Evolutionary conservation across 2,329 filamentous ascomycete species (phyloP).

Genomic region (Fusarium lateritium): DNA sequence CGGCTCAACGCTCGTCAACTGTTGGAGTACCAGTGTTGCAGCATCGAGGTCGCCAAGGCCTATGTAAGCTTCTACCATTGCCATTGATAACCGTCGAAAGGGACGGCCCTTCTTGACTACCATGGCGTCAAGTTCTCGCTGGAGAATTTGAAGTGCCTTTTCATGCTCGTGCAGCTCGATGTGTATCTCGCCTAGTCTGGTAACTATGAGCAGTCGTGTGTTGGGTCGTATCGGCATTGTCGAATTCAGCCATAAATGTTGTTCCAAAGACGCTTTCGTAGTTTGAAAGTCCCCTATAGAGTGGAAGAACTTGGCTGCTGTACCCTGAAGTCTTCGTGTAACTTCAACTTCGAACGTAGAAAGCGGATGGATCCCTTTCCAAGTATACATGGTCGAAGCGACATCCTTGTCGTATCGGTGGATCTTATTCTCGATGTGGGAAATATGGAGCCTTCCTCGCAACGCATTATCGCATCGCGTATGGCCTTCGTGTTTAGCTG

Average conservation of each 20-base stretch:
- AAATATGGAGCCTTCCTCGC: constrained; percentile 53
- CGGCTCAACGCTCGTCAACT: constrained; percentile 38
- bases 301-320: constrained; percentile 53
- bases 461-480: constrained; percentile 51
- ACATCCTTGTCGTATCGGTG: constrained; percentile 52
- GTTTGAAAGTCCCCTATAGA: constrained; percentile 53
- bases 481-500: constrained; percentile 15
- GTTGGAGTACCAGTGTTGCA: constrained; percentile 28
- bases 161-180: constrained; percentile 49
- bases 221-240: constrained; percentile 48
- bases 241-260: constrained; percentile 48
- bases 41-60: constrained; percentile 37
- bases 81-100: constrained; percentile 47
- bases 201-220: constrained; percentile 47
- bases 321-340: constrained; percentile 52
- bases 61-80: constrained; percentile 45
- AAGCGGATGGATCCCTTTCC: constrained; percentile 50
- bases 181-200: constrained; percentile 50
- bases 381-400: constrained; percentile 50
- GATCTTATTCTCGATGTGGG: constrained; percentile 55
- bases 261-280: constrained; percentile 50
- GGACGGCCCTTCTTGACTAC: constrained; percentile 39
- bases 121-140: constrained; percentile 41
- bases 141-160: constrained; percentile 41
- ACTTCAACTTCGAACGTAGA: constrained; percentile 54